Evolutionary conservation across 108 stramenopile species (phyloP).

Genomic region (Parietichytrium sp.): DNA sequence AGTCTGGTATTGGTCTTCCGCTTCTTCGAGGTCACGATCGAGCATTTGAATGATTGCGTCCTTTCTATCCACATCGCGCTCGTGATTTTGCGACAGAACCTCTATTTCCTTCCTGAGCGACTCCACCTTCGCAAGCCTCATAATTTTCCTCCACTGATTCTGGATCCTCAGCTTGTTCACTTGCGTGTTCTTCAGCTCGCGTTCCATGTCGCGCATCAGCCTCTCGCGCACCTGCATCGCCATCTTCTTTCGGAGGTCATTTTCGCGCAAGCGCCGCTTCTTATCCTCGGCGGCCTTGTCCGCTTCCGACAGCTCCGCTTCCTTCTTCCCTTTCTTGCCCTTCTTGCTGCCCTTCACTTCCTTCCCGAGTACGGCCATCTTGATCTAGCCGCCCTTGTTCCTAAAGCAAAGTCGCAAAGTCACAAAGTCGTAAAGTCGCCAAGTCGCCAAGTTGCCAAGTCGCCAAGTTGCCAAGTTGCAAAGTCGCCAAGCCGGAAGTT

Average conservation of each 20-base stretch:
- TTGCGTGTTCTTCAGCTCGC: slow-evolving; percentile 46
- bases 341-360: slow-evolving; percentile 40
- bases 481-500: no score
- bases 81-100: slow-evolving; percentile 69
- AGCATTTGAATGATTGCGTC: slow-evolving; percentile 74
- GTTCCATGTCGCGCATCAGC: slow-evolving; percentile 52
- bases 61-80: slow-evolving; percentile 69
- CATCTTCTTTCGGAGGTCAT: background rate
- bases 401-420: no score
- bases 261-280: background rate
- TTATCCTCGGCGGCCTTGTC: slow-evolving; percentile 30
- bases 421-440: no score
- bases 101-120: slow-evolving; percentile 65
- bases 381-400: no score
- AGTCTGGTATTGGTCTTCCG: slow-evolving; percentile 69
- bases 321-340: slow-evolving; percentile 32
- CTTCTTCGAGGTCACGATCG: slow-evolving; percentile 65
- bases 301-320: slow-evolving; percentile 13
- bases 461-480: no score
- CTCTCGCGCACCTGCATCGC: slow-evolving; percentile 23
- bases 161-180: slow-evolving; percentile 59
- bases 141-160: slow-evolving; percentile 69
- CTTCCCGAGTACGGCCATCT: slow-evolving; percentile 29
- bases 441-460: no score
- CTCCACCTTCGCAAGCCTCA: slow-evolving; percentile 67